Base-by-base conservation (phyloP, 1,284 basidiomycete genomes). In the Austropuccinia psidii region DNA sequence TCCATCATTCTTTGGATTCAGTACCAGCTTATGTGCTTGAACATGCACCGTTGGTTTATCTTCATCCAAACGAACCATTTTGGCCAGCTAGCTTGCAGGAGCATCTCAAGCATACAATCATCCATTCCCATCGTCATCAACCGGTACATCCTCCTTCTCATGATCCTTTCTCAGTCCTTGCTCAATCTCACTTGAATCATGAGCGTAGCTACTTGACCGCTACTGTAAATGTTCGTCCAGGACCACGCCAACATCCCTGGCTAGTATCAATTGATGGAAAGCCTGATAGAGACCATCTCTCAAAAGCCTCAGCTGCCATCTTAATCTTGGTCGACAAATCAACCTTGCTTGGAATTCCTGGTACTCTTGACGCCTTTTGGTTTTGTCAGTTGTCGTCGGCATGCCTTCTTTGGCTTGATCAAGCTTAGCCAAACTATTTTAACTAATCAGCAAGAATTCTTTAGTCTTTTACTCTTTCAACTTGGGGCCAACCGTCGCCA, bases 401-500 rank as follows among this genome's bases (percentile, higher is more conserved):
- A n/a, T n/a, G n/a, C n/a, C n/a, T n/a, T n/a, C n/a, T n/a, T n/a
- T n/a, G n/a, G n/a, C n/a, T n/a, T n/a, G n/a, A n/a, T n/a, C n/a
- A n/a, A n/a, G n/a, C n/a, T n/a, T n/a, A n/a, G n/a, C n/a, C n/a
- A n/a, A n/a, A n/a, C n/a, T n/a, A n/a, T n/a, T n/a, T n/a, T n/a
- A n/a, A n/a, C n/a, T n/a, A n/a, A n/a, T n/a, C n/a, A n/a, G n/a
- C n/a, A n/a, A n/a, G n/a, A n/a, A 5, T 21, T 31, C 24, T 8
- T n/a, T 58, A 69, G 66, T 69, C 43, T 69, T 69, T 41, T 58
- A 69, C 21, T 69, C 66, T 13, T 69, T 69, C 41, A 69, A 69
- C 43, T 41, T 69, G 24, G 66, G 66, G 8, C 66, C 66, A 7
- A 69, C 52, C 15, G 54, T 69, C 7, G 52, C 43, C 27, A 58